A percentile compares a stretch with the other conserved stretches of the same genome.
Evolutionary conservation across 192 early-diverging fungal species (phyloP).

Genomic region (Linnemannia hyalina): DNA sequence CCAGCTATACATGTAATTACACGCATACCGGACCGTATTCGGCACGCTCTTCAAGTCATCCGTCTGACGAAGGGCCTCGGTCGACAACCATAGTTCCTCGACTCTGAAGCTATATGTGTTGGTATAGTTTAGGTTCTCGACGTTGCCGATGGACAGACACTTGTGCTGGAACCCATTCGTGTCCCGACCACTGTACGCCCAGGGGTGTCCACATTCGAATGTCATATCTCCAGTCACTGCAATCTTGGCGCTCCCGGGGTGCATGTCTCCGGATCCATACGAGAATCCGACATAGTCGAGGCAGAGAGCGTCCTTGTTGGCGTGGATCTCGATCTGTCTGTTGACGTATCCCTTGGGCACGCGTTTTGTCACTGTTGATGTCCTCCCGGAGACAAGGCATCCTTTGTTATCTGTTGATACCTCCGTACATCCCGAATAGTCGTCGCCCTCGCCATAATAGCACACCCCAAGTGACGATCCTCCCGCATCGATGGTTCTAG

Average conservation of each 20-base stretch:
- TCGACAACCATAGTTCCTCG: background rate
- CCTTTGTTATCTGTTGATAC: background rate
- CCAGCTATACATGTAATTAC: background rate
- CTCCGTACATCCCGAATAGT: background rate
- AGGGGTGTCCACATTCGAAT: background rate
- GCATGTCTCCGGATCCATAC: background rate
- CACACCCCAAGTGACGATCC: background rate
- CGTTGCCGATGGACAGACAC: background rate
- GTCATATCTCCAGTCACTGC: background rate
- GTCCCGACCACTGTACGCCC: background rate
- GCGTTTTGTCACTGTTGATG: background rate
- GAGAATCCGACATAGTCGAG: background rate
- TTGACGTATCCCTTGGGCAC: background rate
- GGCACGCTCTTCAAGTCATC: background rate
- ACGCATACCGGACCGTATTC: background rate
- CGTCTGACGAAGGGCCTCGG: background rate
- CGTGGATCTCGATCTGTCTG: slow-evolving; percentile 3
- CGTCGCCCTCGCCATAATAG: background rate
- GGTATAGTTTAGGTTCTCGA: background rate
- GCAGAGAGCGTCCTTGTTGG: background rate
- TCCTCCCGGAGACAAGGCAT: background rate
- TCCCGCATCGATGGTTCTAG: background rate
- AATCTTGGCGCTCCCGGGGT: background rate
- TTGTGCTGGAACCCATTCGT: background rate
- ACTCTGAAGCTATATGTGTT: background rate